These are phyloP conservation scores for Solanum sitiens DNA, from an alignment of 257 asterid species.

Conservation along the genomic window DNA sequence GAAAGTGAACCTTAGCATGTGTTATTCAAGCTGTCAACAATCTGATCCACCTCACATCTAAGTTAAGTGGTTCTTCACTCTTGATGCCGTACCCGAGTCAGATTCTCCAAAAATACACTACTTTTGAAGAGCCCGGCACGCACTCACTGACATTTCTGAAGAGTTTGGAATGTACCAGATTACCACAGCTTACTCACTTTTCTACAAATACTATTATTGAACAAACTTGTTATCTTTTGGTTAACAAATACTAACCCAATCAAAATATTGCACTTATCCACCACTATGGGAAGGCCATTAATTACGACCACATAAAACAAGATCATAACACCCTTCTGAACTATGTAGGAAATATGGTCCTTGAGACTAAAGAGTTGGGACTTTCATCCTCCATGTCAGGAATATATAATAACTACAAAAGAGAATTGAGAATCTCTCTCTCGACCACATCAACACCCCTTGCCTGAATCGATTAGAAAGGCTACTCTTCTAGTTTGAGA, in stretches of 20 bases:
- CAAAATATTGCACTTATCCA: background rate
- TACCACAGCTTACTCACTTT: background rate
- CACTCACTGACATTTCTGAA: too few species aligned
- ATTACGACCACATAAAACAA: background rate
- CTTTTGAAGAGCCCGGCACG: too few species aligned
- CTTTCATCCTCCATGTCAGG: background rate
- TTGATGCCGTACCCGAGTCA: too few species aligned
- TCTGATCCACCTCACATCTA: background rate
- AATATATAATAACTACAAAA: background rate
- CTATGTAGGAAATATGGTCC: background rate
- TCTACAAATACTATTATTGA: background rate
- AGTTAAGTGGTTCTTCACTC: too few species aligned
- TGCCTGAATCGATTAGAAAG: background rate
- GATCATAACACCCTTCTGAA: background rate
- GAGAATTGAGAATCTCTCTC: background rate
- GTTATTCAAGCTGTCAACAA: background rate
- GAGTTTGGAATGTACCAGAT: background rate
- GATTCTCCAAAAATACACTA: too few species aligned
- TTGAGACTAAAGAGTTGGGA: background rate
- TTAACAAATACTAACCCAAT: background rate
- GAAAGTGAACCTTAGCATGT: background rate
- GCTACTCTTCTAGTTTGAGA: background rate
- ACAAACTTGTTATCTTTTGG: background rate
- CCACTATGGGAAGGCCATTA: background rate
- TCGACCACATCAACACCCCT: background rate